phyloP scores from a whole-genome alignment of 1,139 yeast species.

The Debaryomyces psychrophilus region DNA sequence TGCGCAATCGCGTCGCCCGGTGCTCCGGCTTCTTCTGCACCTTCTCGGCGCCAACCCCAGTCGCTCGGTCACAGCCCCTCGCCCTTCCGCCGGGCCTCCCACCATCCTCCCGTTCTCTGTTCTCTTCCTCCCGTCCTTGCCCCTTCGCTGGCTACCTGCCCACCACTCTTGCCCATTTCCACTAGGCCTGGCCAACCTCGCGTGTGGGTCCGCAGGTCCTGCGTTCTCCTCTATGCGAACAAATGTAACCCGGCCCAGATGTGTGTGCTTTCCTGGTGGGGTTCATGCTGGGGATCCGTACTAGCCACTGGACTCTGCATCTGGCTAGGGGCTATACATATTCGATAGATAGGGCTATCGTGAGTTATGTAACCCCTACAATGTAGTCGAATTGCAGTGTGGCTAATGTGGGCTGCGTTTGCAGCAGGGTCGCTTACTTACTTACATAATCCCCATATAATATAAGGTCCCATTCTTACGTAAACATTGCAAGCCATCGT shows the following conservation, averaged over 20 bases:
- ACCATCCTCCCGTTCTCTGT: neutral
- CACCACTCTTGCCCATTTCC: neutral
- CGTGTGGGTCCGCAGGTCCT: neutral
- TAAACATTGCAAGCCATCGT: neutral
- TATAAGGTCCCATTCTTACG: neutral
- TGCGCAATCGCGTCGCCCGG: neutral
- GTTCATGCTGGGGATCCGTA: neutral
- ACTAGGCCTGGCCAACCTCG: neutral
- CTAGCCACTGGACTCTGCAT: constrained; percentile 1
- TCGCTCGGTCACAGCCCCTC: neutral
- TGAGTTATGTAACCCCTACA: neutral
- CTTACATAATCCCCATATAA: neutral
- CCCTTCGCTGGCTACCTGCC: neutral
- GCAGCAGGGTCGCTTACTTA: neutral
- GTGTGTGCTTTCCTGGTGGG: neutral
- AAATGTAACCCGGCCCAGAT: neutral
- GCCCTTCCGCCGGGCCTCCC: neutral
- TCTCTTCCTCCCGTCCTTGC: neutral
- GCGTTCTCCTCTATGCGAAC: neutral
- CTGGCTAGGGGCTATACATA: neutral
- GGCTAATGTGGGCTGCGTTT: constrained; percentile 1
- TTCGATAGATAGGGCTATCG: neutral
- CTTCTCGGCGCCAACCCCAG: neutral
- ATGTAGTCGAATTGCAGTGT: neutral
- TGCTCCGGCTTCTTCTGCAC: neutral